These are phyloP conservation scores for Salix viminalis DNA, from an alignment of 345 rosid genomes.

Conservation along the genomic window DNA sequence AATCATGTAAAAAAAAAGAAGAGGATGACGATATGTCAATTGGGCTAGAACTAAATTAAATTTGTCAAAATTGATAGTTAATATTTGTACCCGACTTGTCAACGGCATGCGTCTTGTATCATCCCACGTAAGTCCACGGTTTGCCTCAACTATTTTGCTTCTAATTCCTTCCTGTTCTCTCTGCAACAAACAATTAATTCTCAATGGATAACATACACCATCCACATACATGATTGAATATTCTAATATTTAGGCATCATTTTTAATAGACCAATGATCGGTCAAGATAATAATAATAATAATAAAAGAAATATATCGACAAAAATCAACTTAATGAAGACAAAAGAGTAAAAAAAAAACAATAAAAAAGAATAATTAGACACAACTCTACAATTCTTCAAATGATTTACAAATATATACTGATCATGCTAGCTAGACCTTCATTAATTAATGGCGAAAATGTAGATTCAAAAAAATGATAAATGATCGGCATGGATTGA, in stretches of 20 bases:
- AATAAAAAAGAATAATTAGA: not conserved
- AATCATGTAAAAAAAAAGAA: not conserved
- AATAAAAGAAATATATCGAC: not conserved
- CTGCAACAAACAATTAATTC: conserved; percentile 29
- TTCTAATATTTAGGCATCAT: not conserved
- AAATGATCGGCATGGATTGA: not conserved
- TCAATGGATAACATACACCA: not conserved
- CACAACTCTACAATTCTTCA: too few species aligned
- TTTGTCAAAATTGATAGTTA: not conserved
- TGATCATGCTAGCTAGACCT: too few species aligned
- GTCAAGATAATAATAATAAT: not conserved
- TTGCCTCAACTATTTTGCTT: conserved; percentile 40
- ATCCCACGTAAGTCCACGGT: conserved; percentile 72
- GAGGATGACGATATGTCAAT: not conserved
- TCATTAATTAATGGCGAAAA: too few species aligned
- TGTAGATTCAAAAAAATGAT: not conserved
- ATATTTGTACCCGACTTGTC: conserved; percentile 56
- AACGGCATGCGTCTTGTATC: conserved; percentile 86
- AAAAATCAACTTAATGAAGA: not conserved
- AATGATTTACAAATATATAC: too few species aligned
- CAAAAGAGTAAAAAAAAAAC: not conserved
- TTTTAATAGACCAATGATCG: conserved; percentile 3
- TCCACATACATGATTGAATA: not conserved
- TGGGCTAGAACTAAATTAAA: not conserved
- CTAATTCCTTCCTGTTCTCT: conserved; percentile 63